Base-by-base conservation (phyloP, 2,329 filamentous ascomycete genomes). In the Apiospora rasikravindrae region DNA sequence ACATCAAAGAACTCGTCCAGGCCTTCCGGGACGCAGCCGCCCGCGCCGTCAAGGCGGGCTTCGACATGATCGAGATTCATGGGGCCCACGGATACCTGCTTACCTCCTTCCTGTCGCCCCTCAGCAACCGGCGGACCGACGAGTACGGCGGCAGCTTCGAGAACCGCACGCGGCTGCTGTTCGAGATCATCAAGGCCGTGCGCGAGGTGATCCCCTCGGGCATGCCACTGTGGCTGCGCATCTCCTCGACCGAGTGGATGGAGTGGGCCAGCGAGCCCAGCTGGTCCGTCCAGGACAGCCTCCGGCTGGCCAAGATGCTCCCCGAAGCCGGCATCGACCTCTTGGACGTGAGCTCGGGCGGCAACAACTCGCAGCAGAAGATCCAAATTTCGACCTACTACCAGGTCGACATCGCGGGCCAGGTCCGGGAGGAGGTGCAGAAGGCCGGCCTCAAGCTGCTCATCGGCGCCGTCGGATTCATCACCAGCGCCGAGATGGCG, bases 281-380 rank as follows among this genome's bases (percentile, higher is more conserved):
- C 33, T 97, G 94, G 94, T 91, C 89, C 5, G 77, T 92, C n/a
- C 88, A 91, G 61, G 88, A 95, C 75, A 93, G 82, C 72, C 88
- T 93, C 74, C 84, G 83, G 70, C 88, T 96, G 3, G 93, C 94
- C 19, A 87, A 89, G 79, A 84, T 92, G 13, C 88, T 98, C 0
- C 92, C 93, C 0, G 88, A 88, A 0, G 85, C 87, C 16, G 95
- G 95, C 42, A 88, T 98, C 61, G 95, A 98, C 80, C 84, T 97
- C 22, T 86, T 98, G 42, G 95, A 98, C 80, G 90, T 97, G 72
- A 94, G 91, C 76, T 91, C 91, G 0, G 94, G 91, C 45, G 95
- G 93, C 51, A 93, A 93, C 79, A 88, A 90, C 79, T 81, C 85
- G 47, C 80, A 82, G 64, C 91, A 93, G 79, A 85, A 90, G 79